A percentile compares a stretch with the other conserved stretches of the same genome.
Evolutionary conservation across 148 eudicot genomes (phyloP).

Genomic region (Arctostaphylos glauca): DNA sequence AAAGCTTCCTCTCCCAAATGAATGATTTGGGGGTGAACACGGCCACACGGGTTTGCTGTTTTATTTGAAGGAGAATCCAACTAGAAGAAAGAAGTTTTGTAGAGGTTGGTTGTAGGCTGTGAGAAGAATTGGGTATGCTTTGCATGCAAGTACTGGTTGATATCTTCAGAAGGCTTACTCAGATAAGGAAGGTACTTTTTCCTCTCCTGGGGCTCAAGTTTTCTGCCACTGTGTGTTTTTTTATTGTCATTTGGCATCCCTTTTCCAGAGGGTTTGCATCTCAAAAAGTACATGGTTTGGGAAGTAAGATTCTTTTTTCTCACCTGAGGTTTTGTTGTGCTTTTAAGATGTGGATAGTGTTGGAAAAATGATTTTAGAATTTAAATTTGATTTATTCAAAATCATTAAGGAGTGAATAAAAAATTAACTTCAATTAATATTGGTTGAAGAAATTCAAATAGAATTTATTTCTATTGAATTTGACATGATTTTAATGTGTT

Average conservation of each 20-base stretch:
- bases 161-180: background rate
- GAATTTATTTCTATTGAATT: no score
- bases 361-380: no score
- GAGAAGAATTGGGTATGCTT: background rate
- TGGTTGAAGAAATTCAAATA: no score
- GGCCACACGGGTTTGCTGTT: background rate
- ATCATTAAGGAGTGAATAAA: no score
- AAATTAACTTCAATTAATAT: no score
- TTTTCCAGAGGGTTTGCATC: background rate
- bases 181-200: background rate
- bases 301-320: background rate
- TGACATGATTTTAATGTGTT: no score
- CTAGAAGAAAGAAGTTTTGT: background rate
- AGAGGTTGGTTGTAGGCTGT: background rate
- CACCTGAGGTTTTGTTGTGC: background rate
- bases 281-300: background rate
- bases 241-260: background rate
- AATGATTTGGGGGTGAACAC: background rate
- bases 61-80: background rate
- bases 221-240: background rate
- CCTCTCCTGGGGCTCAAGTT: no score
- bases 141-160: constrained; percentile 10
- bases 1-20: background rate
- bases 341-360: no score
- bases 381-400: no score